Conservation (phyloP, 164 flowering plant genomes). For the Malania oleifera region DNA sequence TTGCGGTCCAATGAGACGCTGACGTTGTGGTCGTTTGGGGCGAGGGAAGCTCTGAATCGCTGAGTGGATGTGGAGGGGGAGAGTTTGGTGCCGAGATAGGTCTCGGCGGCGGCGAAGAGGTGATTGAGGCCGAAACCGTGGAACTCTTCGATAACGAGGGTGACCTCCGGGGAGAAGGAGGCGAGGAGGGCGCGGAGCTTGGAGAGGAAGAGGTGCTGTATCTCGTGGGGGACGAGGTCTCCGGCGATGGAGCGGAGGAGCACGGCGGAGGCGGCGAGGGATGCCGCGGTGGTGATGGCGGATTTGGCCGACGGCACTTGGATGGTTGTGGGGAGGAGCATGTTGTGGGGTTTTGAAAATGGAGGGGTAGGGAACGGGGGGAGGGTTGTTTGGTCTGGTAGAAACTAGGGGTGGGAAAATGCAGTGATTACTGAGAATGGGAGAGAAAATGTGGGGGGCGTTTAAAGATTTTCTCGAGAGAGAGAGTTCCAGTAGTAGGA, state of each 20-base stretch:
- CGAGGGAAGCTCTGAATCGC: constrained; percentile 15
- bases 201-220: constrained; percentile 16
- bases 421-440: too few relatives aligned
- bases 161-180: constrained; percentile 21
- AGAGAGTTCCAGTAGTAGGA: too few relatives aligned
- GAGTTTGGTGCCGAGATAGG: constrained; percentile 24
- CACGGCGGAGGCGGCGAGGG: constrained; percentile 32
- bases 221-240: constrained; percentile 29
- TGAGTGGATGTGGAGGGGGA: constrained; percentile 17
- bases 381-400: too few relatives aligned
- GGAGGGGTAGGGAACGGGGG: too few relatives aligned
- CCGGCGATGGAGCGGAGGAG: constrained; percentile 17
- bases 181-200: constrained; percentile 11
- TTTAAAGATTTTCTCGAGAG: too few relatives aligned
- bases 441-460: too few relatives aligned
- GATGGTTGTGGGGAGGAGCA: too few relatives aligned
- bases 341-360: too few relatives aligned
- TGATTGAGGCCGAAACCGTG: constrained; percentile 25
- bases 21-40: constrained; percentile 22
- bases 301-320: constrained; percentile 14
- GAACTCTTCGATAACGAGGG: constrained; percentile 34
- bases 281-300: constrained; percentile 22
- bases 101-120: constrained; percentile 32
- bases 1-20: constrained; percentile 18
- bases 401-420: too few relatives aligned